phyloP scores from a whole-genome alignment of 2,329 filamentous ascomycete genomes.

The Verruconis gallopava region DNA sequence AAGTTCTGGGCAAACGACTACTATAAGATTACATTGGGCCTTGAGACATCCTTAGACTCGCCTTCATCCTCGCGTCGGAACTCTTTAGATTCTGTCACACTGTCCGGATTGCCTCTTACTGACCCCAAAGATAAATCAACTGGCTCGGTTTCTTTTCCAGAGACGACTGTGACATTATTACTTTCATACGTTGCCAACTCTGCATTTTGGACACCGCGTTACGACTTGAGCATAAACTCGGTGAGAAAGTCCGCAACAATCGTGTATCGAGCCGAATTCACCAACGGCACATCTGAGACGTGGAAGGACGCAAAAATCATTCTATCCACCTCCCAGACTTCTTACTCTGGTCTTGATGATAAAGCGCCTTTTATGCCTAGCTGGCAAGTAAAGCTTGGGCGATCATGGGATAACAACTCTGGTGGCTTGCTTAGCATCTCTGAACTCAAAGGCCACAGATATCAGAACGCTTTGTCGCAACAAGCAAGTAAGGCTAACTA shows the following conservation, averaged over 20 bases:
- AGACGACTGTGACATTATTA: slow-evolving; percentile 24
- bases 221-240: slow-evolving; percentile 50
- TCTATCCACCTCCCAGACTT: slow-evolving; percentile 51
- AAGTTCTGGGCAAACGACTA: slow-evolving; percentile 26
- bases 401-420: slow-evolving; percentile 13
- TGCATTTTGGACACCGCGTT: slow-evolving; percentile 48
- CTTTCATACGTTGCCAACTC: slow-evolving; percentile 47
- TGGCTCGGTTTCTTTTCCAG: background rate
- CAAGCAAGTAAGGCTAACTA: slow-evolving; percentile 1
- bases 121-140: slow-evolving; percentile 1
- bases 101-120: slow-evolving; percentile 7
- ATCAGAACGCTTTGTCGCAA: background rate
- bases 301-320: slow-evolving; percentile 49
- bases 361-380: slow-evolving; percentile 40
- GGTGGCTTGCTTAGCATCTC: slow-evolving; percentile 14
- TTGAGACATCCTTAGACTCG: slow-evolving; percentile 23
- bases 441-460: slow-evolving; percentile 10
- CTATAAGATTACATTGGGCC: slow-evolving; percentile 23
- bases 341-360: slow-evolving; percentile 43
- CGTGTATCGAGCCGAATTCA: slow-evolving; percentile 49
- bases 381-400: slow-evolving; percentile 42
- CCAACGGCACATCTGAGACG: slow-evolving; percentile 49
- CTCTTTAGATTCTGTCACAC: slow-evolving; percentile 18
- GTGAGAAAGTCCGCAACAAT: slow-evolving; percentile 39
- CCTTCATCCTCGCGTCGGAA: slow-evolving; percentile 17